Evolutionary conservation across 1,284 basidiomycete genomes (phyloP).

Genomic region (Fereydounia khargensis): DNA sequence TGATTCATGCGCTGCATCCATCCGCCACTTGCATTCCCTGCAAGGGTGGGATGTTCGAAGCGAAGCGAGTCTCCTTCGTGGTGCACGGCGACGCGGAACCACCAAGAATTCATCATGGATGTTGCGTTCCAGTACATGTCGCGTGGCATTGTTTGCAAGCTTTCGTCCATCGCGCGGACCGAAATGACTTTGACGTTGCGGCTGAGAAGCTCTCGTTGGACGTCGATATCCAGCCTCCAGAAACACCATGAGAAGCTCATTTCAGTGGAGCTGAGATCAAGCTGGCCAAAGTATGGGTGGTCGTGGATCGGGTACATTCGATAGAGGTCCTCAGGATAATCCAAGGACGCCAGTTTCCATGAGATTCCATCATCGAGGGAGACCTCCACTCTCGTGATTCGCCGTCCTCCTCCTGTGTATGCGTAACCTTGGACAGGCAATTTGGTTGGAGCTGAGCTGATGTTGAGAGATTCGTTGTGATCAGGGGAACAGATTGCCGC

Average conservation of each 20-base stretch:
- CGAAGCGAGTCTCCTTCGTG: slow-evolving; percentile 58
- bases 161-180: slow-evolving; percentile 67
- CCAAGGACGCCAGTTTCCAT: slow-evolving; percentile 64
- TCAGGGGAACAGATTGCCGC: slow-evolving; percentile 66
- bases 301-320: slow-evolving; percentile 57
- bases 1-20: slow-evolving; percentile 69
- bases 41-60: slow-evolving; percentile 68
- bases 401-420: slow-evolving; percentile 68
- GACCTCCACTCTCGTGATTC: slow-evolving; percentile 66
- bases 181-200: slow-evolving; percentile 61
- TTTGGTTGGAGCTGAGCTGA: slow-evolving; percentile 6
- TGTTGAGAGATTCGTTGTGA: slow-evolving; percentile 63
- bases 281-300: slow-evolving; percentile 56
- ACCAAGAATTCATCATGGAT: slow-evolving; percentile 66
- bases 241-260: slow-evolving; percentile 70
- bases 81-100: slow-evolving; percentile 66
- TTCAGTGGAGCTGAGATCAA: slow-evolving; percentile 64
- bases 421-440: slow-evolving; percentile 64
- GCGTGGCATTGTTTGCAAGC: slow-evolving; percentile 61
- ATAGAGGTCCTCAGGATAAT: slow-evolving; percentile 65
- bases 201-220: slow-evolving; percentile 57
- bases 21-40: slow-evolving; percentile 63
- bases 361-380: slow-evolving; percentile 65
- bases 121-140: slow-evolving; percentile 63
- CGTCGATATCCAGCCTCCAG: slow-evolving; percentile 62